Evolutionary conservation across 2,329 filamentous ascomycete species (phyloP), one percentile per base, ranked within the genome.

Genomic region (Neurospora crassa): DNA sequence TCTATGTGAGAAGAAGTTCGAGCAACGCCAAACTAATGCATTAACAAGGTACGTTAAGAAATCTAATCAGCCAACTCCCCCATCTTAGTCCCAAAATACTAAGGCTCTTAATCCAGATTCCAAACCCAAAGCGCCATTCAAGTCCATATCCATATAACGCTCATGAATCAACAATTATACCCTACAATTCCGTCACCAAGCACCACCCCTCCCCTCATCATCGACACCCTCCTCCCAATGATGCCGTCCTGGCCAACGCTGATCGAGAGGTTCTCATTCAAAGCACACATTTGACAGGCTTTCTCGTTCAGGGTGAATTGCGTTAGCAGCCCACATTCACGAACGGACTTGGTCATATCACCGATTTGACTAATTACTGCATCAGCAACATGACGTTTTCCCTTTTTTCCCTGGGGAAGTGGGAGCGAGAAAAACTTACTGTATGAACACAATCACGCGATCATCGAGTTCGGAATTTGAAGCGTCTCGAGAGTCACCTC

Each of bases 111-210:
- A 63, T 14, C 29, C 12, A 59, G 47, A 29, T 59, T 59, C 24
- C 47, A 24, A 34, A 18, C 47, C 53, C 42, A 53, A 67, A 34
- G 16, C 47, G 63, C 63, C n/a, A 67, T 20, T 12, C 40, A 70
- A 34, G 6, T 34, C 68, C 68, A 34, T 43, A 34, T 10, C 47
- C n/a, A 45, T 59, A 67, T 68, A 16, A 8, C 43, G 59, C 40
- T 29, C 3, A 43, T 53, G 18, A 63, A 63, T 63, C 24, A 63
- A 11, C 69, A 74, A 43, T 78, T 78, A 29, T 74, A 77, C 59
- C 76, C 76, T 1, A 78, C 75, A 34, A 78, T 76, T 12, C 76
- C 76, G 37, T 78, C 76, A 2, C 70, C 76, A 24, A 77, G 40
- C 41, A 76, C 14, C 47, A 72, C 67, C 4, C 59, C 67, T 0